Evolutionary conservation across 306 rosid species (phyloP).

Genomic region (Spatholobus suberectus): DNA sequence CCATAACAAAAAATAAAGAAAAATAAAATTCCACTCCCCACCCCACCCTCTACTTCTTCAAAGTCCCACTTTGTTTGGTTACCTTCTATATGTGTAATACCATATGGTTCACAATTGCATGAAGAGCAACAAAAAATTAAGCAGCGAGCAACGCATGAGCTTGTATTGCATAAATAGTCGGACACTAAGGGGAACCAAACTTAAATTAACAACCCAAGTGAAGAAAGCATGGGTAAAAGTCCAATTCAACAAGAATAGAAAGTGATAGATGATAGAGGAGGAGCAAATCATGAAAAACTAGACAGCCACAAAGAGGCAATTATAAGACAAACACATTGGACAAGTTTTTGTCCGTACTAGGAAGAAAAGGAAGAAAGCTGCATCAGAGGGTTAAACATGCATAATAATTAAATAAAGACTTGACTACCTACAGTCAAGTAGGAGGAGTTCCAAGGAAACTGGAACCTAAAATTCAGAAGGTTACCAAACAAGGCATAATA

Average conservation of each 20-base stretch:
- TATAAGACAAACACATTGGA: conserved; percentile 37
- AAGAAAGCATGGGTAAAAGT: not conserved
- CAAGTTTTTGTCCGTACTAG: conserved; percentile 35
- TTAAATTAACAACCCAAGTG: conserved; percentile 23
- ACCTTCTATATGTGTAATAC: conserved; percentile 22
- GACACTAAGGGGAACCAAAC: not conserved
- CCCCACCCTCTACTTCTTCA: conserved; percentile 23
- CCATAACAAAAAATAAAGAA: conserved; percentile 52
- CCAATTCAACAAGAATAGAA: conserved; percentile 13
- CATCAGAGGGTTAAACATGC: conserved; percentile 17
- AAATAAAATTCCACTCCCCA: conserved; percentile 12
- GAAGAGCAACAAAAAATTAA: conserved; percentile 22
- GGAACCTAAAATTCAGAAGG: conserved; percentile 24
- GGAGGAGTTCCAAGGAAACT: conserved; percentile 42
- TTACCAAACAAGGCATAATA: conserved; percentile 21
- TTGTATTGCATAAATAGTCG: conserved; percentile 5
- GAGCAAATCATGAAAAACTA: conserved; percentile 1
- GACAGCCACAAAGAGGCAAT: not conserved
- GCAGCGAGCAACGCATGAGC: not conserved
- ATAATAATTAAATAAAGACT: conserved; percentile 12
- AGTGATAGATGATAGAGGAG: not conserved
- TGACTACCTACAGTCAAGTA: not conserved
- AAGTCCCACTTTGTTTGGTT: conserved; percentile 37
- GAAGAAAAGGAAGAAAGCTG: conserved; percentile 16
- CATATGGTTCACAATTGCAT: conserved; percentile 24